A percentile compares a stretch with the other conserved stretches of the same genome.
These are phyloP conservation scores for Phyllosticta paracitricarpa DNA, from an alignment of 2,329 filamentous ascomycete genomes.

Conservation along the genomic window DNA sequence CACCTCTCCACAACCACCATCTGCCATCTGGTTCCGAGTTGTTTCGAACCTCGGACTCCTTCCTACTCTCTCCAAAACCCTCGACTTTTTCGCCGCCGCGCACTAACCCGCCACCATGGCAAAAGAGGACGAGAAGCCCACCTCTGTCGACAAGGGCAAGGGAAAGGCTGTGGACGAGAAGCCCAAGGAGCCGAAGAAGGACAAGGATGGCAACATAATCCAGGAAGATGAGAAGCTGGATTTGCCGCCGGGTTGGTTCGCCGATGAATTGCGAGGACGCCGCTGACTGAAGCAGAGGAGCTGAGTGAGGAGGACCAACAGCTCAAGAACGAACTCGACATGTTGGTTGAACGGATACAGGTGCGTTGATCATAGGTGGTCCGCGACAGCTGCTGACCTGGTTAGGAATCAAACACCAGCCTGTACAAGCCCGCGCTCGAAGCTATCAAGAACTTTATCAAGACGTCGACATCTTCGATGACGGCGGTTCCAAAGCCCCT, in stretches of 20 bases:
- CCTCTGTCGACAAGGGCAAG: constrained; percentile 88
- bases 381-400: neutral
- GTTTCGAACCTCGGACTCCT: constrained; percentile 10
- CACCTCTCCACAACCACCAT: constrained; percentile 7
- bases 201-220: constrained; percentile 60
- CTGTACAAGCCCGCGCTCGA: constrained; percentile 90
- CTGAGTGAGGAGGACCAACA: constrained; percentile 97
- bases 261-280: neutral
- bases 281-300: constrained; percentile 52
- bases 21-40: constrained; percentile 3
- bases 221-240: constrained; percentile 71
- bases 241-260: constrained; percentile 45
- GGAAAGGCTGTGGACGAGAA: constrained; percentile 69
- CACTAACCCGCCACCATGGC: constrained; percentile 48
- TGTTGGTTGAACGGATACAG: constrained; percentile 91
- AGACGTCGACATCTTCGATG: constrained; percentile 98
- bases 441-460: constrained; percentile 96
- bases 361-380: constrained; percentile 37
- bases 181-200: constrained; percentile 49
- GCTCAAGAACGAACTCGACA: constrained; percentile 93
- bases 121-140: constrained; percentile 81
- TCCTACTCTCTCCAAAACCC: constrained; percentile 12
- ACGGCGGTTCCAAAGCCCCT: constrained; percentile 96
- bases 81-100: constrained; percentile 21
- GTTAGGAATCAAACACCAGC: constrained; percentile 64